Percentiles rank a stretch among this genome's conserved stretches.
phyloP scores from a whole-genome alignment of 2,329 filamentous ascomycete genomes.

The Ophiocordyceps camponoti-floridani region DNA sequence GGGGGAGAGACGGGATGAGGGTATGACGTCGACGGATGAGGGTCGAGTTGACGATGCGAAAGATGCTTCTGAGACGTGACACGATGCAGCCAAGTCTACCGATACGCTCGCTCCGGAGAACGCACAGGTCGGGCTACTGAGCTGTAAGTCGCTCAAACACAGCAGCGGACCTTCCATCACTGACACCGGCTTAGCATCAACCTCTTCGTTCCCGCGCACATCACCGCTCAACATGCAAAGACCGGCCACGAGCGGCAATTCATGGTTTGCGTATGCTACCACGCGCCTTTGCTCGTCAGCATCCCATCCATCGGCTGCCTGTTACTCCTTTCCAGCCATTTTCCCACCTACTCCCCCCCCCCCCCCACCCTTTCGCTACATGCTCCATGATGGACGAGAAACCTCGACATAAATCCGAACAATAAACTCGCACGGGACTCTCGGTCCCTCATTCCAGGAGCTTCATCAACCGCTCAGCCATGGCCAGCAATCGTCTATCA shows the following conservation, averaged over 20 bases:
- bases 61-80: neutral
- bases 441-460: neutral
- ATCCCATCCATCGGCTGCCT: too few relatives aligned
- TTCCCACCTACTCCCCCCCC: too few relatives aligned
- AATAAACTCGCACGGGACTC: neutral
- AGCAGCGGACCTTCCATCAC: too few relatives aligned
- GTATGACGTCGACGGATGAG: neutral
- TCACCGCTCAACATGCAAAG: too few relatives aligned
- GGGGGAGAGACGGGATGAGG: constrained; percentile 17
- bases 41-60: neutral
- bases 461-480: constrained; percentile 24
- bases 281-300: too few relatives aligned
- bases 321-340: neutral
- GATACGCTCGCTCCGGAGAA: too few relatives aligned
- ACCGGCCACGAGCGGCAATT: too few relatives aligned
- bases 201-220: too few relatives aligned
- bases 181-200: too few relatives aligned
- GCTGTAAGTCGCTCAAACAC: too few relatives aligned
- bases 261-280: too few relatives aligned
- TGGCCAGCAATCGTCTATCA: constrained; percentile 42
- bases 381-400: neutral
- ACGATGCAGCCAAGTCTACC: neutral
- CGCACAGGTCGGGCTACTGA: too few relatives aligned
- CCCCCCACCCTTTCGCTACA: neutral
- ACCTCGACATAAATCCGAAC: neutral